Conservation (phyloP, 179 eudicot genomes). For the Heliamphora pulchella region DNA sequence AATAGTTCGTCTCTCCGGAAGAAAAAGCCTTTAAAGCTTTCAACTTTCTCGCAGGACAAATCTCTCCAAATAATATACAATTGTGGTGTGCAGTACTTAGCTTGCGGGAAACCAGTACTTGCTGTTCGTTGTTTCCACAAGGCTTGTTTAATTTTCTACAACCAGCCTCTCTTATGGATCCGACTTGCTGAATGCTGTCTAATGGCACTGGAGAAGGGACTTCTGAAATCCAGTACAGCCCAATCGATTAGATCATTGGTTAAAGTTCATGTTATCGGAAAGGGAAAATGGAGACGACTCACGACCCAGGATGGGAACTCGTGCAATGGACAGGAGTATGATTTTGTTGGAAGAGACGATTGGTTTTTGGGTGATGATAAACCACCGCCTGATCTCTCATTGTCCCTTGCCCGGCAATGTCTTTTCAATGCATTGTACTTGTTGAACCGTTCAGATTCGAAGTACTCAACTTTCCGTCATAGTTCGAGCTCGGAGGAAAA, state of each 20-base stretch:
- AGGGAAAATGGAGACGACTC: slow-evolving; percentile 86
- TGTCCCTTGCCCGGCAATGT: slow-evolving; percentile 64
- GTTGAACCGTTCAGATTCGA: slow-evolving; percentile 33
- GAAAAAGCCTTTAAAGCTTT: slow-evolving; percentile 65
- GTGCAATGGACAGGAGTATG: slow-evolving; percentile 22
- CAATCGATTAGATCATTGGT: slow-evolving; percentile 33
- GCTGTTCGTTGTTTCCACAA: slow-evolving; percentile 74
- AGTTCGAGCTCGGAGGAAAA: slow-evolving; percentile 30
- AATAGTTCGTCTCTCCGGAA: slow-evolving; percentile 48
- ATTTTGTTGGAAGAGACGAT: slow-evolving; percentile 28
- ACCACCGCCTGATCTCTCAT: slow-evolving; percentile 45
- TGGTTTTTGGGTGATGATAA: slow-evolving; percentile 24
- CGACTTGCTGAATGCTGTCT: slow-evolving; percentile 90
- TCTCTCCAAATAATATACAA: slow-evolving; percentile 66
- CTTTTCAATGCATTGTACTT: slow-evolving; percentile 69
- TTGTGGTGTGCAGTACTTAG: slow-evolving; percentile 73
- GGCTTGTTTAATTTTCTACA: slow-evolving; percentile 59
- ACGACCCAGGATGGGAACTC: slow-evolving; percentile 34
- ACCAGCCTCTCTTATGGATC: slow-evolving; percentile 77
- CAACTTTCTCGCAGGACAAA: slow-evolving; percentile 69
- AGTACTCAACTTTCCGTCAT: slow-evolving; percentile 24
- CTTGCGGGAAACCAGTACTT: slow-evolving; percentile 73
- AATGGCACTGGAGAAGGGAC: slow-evolving; percentile 62
- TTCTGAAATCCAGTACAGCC: slow-evolving; percentile 27
- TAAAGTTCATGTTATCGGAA: slow-evolving; percentile 60